Conservation (phyloP, 768 basidiomycete genomes). For the Pulveroboletus sp. region DNA sequence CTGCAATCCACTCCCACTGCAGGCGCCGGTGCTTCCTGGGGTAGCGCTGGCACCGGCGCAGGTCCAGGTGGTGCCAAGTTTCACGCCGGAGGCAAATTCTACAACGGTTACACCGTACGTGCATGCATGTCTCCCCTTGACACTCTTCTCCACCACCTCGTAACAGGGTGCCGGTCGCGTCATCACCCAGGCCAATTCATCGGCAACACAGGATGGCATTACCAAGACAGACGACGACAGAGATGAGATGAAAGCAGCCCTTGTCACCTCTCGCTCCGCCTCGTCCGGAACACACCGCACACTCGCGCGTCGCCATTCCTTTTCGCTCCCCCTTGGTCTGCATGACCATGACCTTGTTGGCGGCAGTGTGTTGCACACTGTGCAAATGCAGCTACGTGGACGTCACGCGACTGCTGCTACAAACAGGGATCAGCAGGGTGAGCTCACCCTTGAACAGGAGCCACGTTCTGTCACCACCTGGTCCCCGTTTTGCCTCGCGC, state of each 20-base stretch:
- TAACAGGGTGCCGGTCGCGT: constrained; percentile 62
- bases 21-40: constrained; percentile 47
- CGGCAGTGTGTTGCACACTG: constrained; percentile 53
- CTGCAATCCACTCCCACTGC: constrained; percentile 52
- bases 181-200: constrained; percentile 65
- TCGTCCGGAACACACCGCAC: constrained; percentile 36
- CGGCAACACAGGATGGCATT: constrained; percentile 49
- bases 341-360: constrained; percentile 35
- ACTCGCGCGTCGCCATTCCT: constrained; percentile 55
- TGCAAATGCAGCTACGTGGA: constrained; percentile 59
- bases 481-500: constrained; percentile 18
- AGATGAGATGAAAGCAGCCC: constrained; percentile 42
- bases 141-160: constrained; percentile 3
- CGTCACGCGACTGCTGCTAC: constrained; percentile 44
- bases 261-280: constrained; percentile 26
- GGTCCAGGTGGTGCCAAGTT: constrained; percentile 72
- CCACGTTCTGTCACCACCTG: constrained; percentile 22
- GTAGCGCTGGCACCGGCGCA: constrained; percentile 44
- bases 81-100: constrained; percentile 65
- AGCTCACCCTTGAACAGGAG: constrained; percentile 13
- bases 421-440: constrained; percentile 16
- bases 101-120: constrained; percentile 63
- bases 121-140: neutral
- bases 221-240: constrained; percentile 50
- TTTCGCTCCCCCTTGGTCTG: constrained; percentile 45